phyloP scores from a whole-genome alignment of 331 rosid genomes.

The Quercus tomentella region DNA sequence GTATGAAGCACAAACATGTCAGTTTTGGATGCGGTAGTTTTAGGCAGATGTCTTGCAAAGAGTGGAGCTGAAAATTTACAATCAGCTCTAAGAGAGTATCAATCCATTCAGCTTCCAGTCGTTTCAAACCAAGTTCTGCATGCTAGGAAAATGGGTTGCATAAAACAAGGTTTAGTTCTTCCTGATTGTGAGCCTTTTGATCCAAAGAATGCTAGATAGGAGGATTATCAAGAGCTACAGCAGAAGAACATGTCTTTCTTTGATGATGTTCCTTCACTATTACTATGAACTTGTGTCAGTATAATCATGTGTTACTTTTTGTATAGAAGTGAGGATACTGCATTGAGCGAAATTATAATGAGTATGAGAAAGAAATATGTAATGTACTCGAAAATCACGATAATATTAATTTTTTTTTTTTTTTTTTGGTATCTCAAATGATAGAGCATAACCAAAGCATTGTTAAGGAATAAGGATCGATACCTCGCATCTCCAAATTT shows the following conservation, averaged over 20 bases:
- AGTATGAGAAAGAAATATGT: no score
- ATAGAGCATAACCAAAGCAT: no score
- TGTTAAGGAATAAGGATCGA: no score
- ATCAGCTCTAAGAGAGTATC: slow-evolving; percentile 63
- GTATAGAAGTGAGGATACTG: no score
- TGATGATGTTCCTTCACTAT: slow-evolving; percentile 39
- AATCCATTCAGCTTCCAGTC: slow-evolving; percentile 47
- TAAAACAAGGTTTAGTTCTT: slow-evolving; percentile 65
- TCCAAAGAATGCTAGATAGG: slow-evolving; percentile 39
- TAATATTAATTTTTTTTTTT: no score
- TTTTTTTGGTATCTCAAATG: no score
- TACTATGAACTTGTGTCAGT: background rate
- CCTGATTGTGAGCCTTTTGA: slow-evolving; percentile 40
- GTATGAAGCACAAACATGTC: slow-evolving; percentile 83
- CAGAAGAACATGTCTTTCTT: slow-evolving; percentile 59
- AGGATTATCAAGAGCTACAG: slow-evolving; percentile 60
- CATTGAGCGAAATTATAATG: no score
- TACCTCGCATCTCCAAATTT: no score
- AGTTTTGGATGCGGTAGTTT: slow-evolving; percentile 72
- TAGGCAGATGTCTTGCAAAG: slow-evolving; percentile 12
- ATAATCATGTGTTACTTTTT: no score
- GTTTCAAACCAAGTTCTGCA: slow-evolving; percentile 60
- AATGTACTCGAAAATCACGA: no score
- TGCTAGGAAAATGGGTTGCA: slow-evolving; percentile 56
- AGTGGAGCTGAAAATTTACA: slow-evolving; percentile 52